Evolutionary conservation across 1,284 basidiomycete genomes (phyloP).

Genomic region (Fomitopsis pinicola): DNA sequence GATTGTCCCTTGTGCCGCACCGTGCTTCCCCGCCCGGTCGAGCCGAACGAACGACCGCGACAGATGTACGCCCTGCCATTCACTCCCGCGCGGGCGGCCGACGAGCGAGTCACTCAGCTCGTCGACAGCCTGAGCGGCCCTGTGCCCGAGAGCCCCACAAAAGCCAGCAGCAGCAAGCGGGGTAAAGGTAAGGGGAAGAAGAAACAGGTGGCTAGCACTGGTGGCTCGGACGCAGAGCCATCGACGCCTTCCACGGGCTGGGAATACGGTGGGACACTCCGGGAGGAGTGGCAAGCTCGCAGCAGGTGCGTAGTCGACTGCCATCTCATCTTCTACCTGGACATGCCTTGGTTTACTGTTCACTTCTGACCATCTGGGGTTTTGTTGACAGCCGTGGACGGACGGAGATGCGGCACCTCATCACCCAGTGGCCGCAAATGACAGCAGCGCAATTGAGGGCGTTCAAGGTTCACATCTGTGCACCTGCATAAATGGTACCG

Average conservation of each 20-base stretch:
- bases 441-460: background rate
- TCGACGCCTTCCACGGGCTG: conserved; percentile 5
- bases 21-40: conserved; percentile 35
- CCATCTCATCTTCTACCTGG: background rate
- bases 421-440: background rate
- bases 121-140: conserved; percentile 36
- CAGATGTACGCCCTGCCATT: conserved; percentile 51
- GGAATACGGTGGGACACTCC: conserved; percentile 9
- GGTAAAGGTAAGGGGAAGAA: conserved; percentile 1
- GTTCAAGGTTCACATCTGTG: background rate
- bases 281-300: conserved; percentile 16
- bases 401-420: background rate
- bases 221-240: too few species aligned
- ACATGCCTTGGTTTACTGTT: background rate
- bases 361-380: background rate
- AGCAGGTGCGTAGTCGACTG: conserved; percentile 10
- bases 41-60: conserved; percentile 46
- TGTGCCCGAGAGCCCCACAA: background rate
- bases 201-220: background rate
- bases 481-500: background rate
- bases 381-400: background rate
- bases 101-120: conserved; percentile 42
- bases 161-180: background rate
- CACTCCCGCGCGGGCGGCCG: conserved; percentile 53
- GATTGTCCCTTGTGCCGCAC: conserved; percentile 65